Evolutionary conservation across 1,139 yeast genomes (phyloP).

Genomic region (Taphrina wiesneri): DNA sequence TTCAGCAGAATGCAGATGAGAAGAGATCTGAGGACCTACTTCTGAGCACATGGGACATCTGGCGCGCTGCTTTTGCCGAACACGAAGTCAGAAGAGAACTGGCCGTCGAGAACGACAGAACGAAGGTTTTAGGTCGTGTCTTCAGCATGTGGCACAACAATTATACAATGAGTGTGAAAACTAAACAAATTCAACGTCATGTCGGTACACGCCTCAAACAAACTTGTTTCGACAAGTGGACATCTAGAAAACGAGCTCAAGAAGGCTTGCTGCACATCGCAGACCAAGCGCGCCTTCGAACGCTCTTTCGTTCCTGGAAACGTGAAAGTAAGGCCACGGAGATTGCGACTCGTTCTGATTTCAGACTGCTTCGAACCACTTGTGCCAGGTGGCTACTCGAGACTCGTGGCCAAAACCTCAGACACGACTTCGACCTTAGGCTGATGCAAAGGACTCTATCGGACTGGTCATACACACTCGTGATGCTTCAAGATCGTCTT

Average conservation of each 20-base stretch:
- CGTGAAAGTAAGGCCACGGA: slow-evolving; percentile 6
- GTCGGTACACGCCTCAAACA: background rate
- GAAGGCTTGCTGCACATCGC: background rate
- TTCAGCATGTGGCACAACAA: background rate
- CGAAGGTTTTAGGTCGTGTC: background rate
- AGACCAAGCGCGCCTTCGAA: background rate
- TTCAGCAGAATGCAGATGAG: background rate
- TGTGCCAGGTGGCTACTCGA: background rate
- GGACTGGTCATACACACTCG: background rate
- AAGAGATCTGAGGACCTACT: background rate
- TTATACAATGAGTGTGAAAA: background rate
- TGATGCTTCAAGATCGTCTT: background rate
- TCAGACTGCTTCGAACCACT: background rate
- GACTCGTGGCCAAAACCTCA: slow-evolving; percentile 1
- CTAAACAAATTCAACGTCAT: background rate
- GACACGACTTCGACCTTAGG: background rate
- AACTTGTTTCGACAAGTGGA: background rate
- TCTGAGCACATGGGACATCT: background rate
- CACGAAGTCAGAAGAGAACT: background rate
- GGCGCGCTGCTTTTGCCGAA: background rate
- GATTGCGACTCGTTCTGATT: background rate
- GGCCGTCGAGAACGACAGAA: background rate
- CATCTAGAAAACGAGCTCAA: background rate
- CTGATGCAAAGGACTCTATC: background rate
- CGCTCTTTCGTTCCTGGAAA: slow-evolving; percentile 1